Evolutionary conservation across 1,139 yeast genomes (phyloP).

Genomic region (Yamadazyma triangularis): DNA sequence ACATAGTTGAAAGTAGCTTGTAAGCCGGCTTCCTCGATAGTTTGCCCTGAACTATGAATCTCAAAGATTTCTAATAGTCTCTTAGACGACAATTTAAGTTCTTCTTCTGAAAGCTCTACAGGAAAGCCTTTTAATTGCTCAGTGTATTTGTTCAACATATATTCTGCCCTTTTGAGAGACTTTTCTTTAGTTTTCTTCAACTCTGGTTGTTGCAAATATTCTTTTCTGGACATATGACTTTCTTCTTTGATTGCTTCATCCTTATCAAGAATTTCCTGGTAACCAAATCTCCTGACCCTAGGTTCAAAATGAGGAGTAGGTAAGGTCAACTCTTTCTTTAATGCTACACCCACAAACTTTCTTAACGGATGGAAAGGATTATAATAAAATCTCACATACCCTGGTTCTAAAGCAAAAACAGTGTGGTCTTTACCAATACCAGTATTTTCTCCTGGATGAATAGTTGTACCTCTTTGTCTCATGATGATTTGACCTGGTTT

Average conservation of each 20-base stretch:
- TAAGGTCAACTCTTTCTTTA: conserved; percentile 55
- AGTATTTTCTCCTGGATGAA: conserved; percentile 91
- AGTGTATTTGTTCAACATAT: conserved; percentile 17
- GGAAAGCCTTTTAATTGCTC: conserved; percentile 17
- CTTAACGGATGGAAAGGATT: conserved; percentile 98
- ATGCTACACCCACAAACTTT: conserved; percentile 84
- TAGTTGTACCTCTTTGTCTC: conserved; percentile 96
- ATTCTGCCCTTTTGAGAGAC: conserved; percentile 20
- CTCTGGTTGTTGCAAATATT: conserved; percentile 50
- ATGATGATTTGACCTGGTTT: conserved; percentile 84
- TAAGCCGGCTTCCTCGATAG: conserved; percentile 50
- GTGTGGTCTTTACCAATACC: conserved; percentile 95
- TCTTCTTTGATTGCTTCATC: conserved; percentile 54
- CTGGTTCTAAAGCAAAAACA: conserved; percentile 86
- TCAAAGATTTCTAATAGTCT: conserved; percentile 48
- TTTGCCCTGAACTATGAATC: conserved; percentile 20
- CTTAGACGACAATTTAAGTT: conserved; percentile 35
- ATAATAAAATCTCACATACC: conserved; percentile 81
- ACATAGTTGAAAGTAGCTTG: conserved; percentile 51
- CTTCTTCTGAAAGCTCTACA: conserved; percentile 26
- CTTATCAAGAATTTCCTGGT: conserved; percentile 47
- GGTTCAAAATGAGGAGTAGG: conserved; percentile 93
- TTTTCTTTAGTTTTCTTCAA: conserved; percentile 37
- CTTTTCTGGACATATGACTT: conserved; percentile 57
- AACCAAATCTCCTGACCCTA: conserved; percentile 80